Evolutionary conservation across 352 stramenopile genomes (phyloP), one percentile per base, ranked within the genome.

Genomic region (Achlya hypogyna): DNA sequence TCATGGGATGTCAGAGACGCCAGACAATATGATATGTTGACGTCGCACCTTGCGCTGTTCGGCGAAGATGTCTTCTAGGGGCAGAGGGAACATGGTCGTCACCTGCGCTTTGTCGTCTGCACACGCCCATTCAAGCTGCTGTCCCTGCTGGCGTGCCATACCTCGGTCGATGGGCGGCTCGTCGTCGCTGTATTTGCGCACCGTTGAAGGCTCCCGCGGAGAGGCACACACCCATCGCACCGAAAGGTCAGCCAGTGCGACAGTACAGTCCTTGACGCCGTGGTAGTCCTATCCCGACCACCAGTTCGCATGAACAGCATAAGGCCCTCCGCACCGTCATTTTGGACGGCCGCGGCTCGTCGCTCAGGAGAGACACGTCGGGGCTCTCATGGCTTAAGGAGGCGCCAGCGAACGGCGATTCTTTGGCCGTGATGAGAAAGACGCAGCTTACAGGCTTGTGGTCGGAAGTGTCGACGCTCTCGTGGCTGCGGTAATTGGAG

Each of bases 381-480:
- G 25, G 25, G 18, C 22, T 49, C 22, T 49, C 22, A 20, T 20
- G 42, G 42, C 22, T 49, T 49, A 20, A 22, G 22, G 18, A 49
- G 22, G 42, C 18, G 42, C 18, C 18, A 22, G 42, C 42, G 6
- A 38, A 65, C 22, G 29, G 59, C 6, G 14, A 28, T n/a, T 49
- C 47, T 27, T 58, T 58, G 27, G 60, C 43, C 28, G 31, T 58
- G 14, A 93, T 73, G 14, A 79, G 72, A 38, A 91, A 91, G 25
- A 83, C 75, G 0, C 78, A 81, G 28, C 70, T 82, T 20, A 95
- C 87, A 1, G 88, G 83, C 40, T 91, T 91, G 75, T 96, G 88
- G 65, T 96, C 88, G 6, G 84, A 94, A 16, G 76, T 79, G 18
- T 78, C 87, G 18, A 95, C 64, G 0, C 62, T 64, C 63, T 96